A percentile compares a stretch with the other conserved stretches of the same genome.
Evolutionary conservation across 352 stramenopile species (phyloP).

Genomic region (Pythium grandisporangium): DNA sequence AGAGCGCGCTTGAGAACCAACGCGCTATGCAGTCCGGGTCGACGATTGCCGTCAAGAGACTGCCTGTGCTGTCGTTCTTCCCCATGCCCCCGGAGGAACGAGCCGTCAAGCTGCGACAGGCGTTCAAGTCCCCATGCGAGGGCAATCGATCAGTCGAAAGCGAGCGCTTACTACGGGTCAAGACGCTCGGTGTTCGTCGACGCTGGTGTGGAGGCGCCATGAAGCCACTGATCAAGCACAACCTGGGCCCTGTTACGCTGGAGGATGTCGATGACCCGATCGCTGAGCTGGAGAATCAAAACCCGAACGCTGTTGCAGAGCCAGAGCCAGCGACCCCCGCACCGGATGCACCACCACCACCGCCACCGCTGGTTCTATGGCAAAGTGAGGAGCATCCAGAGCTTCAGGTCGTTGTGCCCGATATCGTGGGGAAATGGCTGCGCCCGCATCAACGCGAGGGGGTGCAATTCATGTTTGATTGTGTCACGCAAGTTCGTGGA

Average conservation of each 20-base stretch:
- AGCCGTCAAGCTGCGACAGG: slow-evolving; percentile 41
- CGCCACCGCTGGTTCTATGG: slow-evolving; percentile 75
- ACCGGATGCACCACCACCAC: slow-evolving; percentile 27
- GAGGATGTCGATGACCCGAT: slow-evolving; percentile 43
- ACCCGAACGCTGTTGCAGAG: slow-evolving; percentile 14
- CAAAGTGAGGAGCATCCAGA: slow-evolving; percentile 53
- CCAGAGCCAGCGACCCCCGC: slow-evolving; percentile 6
- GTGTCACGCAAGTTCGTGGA: slow-evolving; percentile 63
- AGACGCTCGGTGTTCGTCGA: slow-evolving; percentile 76
- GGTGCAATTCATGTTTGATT: slow-evolving; percentile 97
- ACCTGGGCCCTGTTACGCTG: slow-evolving; percentile 41
- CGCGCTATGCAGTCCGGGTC: slow-evolving; percentile 34
- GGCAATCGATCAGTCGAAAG: slow-evolving; percentile 59
- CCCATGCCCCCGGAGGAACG: slow-evolving; percentile 46
- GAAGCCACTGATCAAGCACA: slow-evolving; percentile 53
- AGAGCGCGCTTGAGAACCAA: slow-evolving; percentile 30
- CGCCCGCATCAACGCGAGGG: slow-evolving; percentile 94
- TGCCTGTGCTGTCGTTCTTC: slow-evolving; percentile 80
- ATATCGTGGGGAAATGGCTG: slow-evolving; percentile 92
- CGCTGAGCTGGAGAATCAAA: slow-evolving; percentile 17
- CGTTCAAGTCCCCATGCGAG: slow-evolving; percentile 75
- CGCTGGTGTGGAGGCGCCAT: slow-evolving; percentile 37
- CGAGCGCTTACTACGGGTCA: slow-evolving; percentile 64
- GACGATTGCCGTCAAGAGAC: slow-evolving; percentile 41
- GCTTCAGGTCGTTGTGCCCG: slow-evolving; percentile 69